Evolutionary conservation across 805 yeast species (phyloP), one percentile per base, ranked within the genome.

Genomic region (Barnettozyma wickerhamii): DNA sequence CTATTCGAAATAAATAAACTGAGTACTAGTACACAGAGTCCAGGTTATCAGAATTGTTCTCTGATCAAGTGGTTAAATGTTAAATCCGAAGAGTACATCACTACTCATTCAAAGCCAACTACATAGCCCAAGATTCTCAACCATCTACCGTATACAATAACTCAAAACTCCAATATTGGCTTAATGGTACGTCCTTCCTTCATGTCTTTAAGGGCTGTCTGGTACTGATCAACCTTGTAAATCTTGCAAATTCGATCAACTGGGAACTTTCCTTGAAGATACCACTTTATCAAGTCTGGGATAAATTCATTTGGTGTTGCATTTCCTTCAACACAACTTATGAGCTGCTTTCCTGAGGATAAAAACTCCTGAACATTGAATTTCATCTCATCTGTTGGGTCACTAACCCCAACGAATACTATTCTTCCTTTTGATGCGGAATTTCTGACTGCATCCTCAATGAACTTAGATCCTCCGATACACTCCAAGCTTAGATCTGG

Each of bases 401-500:
- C 6, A 17, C 17, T 10, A 4, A 26, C 19, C 5, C 37, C 37
- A n/a, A n/a, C n/a, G n/a, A n/a, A 26, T 4, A 35, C 32, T 10
- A 35, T 20, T 35, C 38, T 35, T 15, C 38, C 38, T 15, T 23
- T 33, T 21, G 29, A n/a, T 10, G 36, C 28, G 10, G 30, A 9
- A 31, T 35, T 36, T 2, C 19, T 28, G 15, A 43, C n/a, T 3
- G 46, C 43, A 3, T 35, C 10, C 13, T 33, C 30, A 23, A 43
- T 19, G 17, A 39, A 35, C 5, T 18, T 19, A 3, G 41, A 18
- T 9, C 46, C 46, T 24, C 46, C 46, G 30, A 39, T 33, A 21
- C 38, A 33, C 18, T 43, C 46, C n/a, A 43, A 32, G 4, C 36
- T 33, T n/a, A 38, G 18, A 33, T 43, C 46, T 7, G 40, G 28